phyloP scores from a whole-genome alignment of 306 rosid species.

The Castanopsis chinensis region DNA sequence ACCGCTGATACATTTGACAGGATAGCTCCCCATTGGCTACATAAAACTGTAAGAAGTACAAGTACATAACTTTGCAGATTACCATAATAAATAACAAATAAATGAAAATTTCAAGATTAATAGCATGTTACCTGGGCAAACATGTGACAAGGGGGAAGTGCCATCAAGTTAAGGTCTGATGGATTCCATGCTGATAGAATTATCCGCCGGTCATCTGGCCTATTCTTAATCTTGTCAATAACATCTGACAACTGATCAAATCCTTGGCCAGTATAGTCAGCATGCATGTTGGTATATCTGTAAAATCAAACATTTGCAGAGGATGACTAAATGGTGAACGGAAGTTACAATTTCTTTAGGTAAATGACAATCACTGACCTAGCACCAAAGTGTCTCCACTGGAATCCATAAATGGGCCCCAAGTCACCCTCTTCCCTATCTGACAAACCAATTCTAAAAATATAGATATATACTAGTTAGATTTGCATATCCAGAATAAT shows the following conservation, averaged over 20 bases:
- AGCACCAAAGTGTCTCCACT: slow-evolving; percentile 3
- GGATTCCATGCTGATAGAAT: slow-evolving; percentile 21
- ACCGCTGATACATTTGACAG: slow-evolving; percentile 26
- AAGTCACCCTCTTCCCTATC: slow-evolving; percentile 7
- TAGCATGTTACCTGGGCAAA: slow-evolving; percentile 12
- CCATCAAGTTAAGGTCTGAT: slow-evolving; percentile 14
- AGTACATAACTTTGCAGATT: not conserved
- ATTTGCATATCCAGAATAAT: not conserved
- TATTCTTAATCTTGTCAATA: slow-evolving; percentile 16
- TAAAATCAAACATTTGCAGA: not conserved
- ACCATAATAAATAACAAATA: not conserved
- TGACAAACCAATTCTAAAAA: not conserved
- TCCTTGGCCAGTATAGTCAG: slow-evolving; percentile 7
- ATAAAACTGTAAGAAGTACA: slow-evolving; percentile 3
- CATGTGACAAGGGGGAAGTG: slow-evolving; percentile 11
- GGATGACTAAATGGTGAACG: not conserved
- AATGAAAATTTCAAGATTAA: not conserved
- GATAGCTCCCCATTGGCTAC: slow-evolving; percentile 31
- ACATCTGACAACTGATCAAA: slow-evolving; percentile 25
- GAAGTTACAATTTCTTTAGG: not conserved
- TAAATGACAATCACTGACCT: not conserved
- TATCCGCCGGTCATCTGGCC: slow-evolving; percentile 17
- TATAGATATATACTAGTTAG: not conserved
- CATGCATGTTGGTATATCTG: slow-evolving; percentile 12
- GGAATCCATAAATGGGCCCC: slow-evolving; percentile 15